A percentile compares a stretch with the other conserved stretches of the same genome.
These are phyloP conservation scores for Xylaria intraflava DNA, from an alignment of 495 filamentous ascomycete genomes.

Conservation along the genomic window DNA sequence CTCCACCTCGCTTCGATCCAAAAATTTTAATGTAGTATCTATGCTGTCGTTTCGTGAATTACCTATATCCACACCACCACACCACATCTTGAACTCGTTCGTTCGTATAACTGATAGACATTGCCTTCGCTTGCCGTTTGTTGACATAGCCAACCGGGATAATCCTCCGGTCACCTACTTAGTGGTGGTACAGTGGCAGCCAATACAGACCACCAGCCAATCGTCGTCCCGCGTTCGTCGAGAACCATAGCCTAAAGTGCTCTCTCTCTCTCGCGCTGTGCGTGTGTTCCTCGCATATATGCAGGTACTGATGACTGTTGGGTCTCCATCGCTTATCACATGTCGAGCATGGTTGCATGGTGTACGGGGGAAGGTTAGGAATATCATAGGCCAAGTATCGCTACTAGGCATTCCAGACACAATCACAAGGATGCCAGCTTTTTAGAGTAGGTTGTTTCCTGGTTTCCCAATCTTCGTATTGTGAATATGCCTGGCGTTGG, in stretches of 20 bases:
- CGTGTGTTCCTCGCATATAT: conserved; percentile 1
- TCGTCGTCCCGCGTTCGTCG: background rate
- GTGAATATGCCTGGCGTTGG: background rate
- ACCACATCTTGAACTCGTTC: background rate
- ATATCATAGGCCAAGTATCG: background rate
- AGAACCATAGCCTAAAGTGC: background rate
- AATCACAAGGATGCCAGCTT: background rate
- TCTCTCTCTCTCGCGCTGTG: background rate
- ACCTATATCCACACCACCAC: background rate
- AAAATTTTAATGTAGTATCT: too few relatives aligned
- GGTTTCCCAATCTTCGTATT: conserved; percentile 9
- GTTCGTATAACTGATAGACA: conserved; percentile 1
- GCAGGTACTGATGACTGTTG: conserved; percentile 15
- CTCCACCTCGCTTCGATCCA: background rate
- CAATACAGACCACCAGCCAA: conserved; percentile 1
- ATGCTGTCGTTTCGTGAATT: too few relatives aligned
- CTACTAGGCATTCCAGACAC: background rate
- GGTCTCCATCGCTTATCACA: conserved; percentile 19
- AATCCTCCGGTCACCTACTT: background rate
- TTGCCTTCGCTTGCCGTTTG: conserved; percentile 10
- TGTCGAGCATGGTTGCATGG: conserved; percentile 16
- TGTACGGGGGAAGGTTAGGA: conserved; percentile 20
- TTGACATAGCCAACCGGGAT: conserved; percentile 4
- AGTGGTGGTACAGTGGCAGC: background rate
- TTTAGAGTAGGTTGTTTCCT: conserved; percentile 14